Conservation (phyloP, 805 yeast species). For the Zygotorulaspora sp. region DNA sequence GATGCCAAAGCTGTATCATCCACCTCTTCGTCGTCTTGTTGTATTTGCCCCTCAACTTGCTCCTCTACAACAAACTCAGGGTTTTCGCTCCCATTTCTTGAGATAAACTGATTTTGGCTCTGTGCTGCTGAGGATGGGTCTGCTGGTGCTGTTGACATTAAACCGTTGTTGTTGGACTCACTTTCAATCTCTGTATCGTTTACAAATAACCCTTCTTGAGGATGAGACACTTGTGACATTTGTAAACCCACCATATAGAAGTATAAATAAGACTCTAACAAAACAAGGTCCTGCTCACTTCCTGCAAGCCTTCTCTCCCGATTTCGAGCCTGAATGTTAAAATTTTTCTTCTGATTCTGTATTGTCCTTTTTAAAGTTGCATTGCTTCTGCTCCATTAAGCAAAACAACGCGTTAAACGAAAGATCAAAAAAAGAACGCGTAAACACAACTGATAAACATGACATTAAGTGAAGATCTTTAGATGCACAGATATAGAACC, state of each 20-base stretch:
- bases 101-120: slow-evolving; percentile 8
- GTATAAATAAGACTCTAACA: not conserved
- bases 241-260: not conserved
- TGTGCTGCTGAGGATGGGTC: slow-evolving; percentile 19
- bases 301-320: not conserved
- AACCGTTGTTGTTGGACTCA: slow-evolving; percentile 7
- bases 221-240: slow-evolving; percentile 15
- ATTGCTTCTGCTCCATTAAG: slow-evolving; percentile 17
- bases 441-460: no score
- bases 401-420: slow-evolving; percentile 14
- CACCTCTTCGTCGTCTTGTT: slow-evolving; percentile 37
- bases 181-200: slow-evolving; percentile 6
- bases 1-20: slow-evolving; percentile 45
- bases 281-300: no score
- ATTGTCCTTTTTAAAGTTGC: slow-evolving; percentile 5
- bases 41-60: slow-evolving; percentile 7
- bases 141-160: slow-evolving; percentile 27
- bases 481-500: no score
- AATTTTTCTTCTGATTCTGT: slow-evolving; percentile 4
- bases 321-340: not conserved
- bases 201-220: slow-evolving; percentile 10
- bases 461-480: no score
- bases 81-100: slow-evolving; percentile 4
- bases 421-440: no score
- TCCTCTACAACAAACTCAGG: slow-evolving; percentile 8